These are phyloP conservation scores for Pestalotiopsis fici DNA, from an alignment of 2,329 filamentous ascomycete species.

Conservation along the genomic window DNA sequence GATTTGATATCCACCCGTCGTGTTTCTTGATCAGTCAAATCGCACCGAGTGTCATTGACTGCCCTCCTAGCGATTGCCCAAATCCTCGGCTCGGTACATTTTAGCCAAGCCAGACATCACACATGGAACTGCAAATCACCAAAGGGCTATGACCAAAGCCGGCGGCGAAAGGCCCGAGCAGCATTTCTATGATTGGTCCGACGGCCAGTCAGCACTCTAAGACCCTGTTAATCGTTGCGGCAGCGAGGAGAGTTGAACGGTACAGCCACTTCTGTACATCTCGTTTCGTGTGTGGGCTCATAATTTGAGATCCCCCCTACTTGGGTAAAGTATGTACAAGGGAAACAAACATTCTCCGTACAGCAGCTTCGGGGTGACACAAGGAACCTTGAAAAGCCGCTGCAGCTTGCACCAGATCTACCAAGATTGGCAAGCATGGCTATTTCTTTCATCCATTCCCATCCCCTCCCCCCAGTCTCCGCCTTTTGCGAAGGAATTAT, in stretches of 20 bases:
- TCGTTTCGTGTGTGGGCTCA: background rate
- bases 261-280: background rate
- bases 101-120: background rate
- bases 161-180: background rate
- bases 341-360: background rate
- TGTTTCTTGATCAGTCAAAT: too few species aligned
- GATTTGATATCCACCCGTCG: too few species aligned
- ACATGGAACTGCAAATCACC: background rate
- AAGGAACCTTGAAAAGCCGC: background rate
- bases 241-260: background rate
- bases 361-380: background rate
- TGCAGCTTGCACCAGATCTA: slow-evolving; percentile 8
- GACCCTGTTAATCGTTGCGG: background rate
- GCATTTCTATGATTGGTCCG: background rate
- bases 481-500: background rate
- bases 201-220: background rate
- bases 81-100: background rate
- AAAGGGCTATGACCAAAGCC: background rate
- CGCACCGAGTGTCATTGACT: background rate
- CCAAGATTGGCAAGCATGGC: background rate
- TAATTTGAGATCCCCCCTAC: background rate
- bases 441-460: background rate
- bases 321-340: background rate
- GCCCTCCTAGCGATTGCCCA: background rate
- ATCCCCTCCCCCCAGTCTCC: too few species aligned